These are phyloP conservation scores for Colletotrichum gloeosporioides DNA, from an alignment of 2,329 filamentous ascomycete genomes.

Conservation along the genomic window DNA sequence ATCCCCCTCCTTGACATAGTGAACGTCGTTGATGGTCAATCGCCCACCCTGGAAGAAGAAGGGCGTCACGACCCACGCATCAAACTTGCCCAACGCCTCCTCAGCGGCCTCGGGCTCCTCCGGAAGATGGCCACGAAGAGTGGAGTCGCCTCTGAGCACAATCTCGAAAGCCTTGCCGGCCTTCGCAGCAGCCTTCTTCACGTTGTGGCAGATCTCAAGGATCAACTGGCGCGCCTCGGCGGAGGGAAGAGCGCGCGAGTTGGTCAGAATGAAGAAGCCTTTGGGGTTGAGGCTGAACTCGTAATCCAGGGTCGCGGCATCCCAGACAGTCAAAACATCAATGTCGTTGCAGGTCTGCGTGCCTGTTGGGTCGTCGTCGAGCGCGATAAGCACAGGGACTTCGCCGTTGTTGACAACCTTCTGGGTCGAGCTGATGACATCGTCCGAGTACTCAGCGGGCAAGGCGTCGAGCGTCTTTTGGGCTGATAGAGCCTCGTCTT, in stretches of 20 bases:
- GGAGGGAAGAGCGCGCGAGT: constrained; percentile 60
- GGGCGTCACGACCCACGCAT: constrained; percentile 61
- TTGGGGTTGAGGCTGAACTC: constrained; percentile 26
- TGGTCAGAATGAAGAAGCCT: constrained; percentile 67
- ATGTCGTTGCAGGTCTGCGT: constrained; percentile 67
- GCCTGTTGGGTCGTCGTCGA: constrained; percentile 65
- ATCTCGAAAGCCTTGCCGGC: constrained; percentile 52
- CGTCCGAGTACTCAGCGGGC: constrained; percentile 25
- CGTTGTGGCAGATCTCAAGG: constrained; percentile 53
- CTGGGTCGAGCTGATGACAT: constrained; percentile 26
- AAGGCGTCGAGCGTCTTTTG: constrained; percentile 26
- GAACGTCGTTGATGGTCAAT: constrained; percentile 61
- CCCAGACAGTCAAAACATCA: constrained; percentile 60
- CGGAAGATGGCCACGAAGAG: constrained; percentile 61
- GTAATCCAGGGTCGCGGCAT: constrained; percentile 29
- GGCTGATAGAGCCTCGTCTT: constrained; percentile 21
- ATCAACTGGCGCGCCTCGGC: constrained; percentile 52
- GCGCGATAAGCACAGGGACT: constrained; percentile 36
- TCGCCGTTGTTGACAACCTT: constrained; percentile 22
- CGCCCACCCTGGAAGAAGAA: constrained; percentile 66
- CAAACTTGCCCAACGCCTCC: constrained; percentile 51
- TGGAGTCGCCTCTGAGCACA: constrained; percentile 63
- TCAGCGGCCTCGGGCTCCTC: constrained; percentile 58
- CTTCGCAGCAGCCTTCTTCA: constrained; percentile 47
- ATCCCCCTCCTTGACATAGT: constrained; percentile 61